Base-by-base conservation (phyloP, 2,329 filamentous ascomycete species). In the Penicillium sp. region DNA sequence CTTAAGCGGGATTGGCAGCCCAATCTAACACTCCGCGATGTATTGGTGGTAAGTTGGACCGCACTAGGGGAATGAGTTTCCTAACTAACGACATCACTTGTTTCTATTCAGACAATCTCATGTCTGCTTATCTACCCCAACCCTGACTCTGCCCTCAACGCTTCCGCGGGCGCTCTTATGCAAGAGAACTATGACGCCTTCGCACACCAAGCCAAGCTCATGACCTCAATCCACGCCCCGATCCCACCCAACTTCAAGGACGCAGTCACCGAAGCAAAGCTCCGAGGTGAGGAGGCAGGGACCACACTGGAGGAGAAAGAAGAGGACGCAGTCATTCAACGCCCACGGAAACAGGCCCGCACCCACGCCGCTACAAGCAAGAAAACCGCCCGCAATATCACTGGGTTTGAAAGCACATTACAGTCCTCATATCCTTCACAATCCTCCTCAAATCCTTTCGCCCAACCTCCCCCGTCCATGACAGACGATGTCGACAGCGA, bases 71-170 rank as follows among this genome's bases (percentile, higher is more conserved):
- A 25, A n/a, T 25, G 12, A 25, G 6, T 21, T 35, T 23, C 5
- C 6, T 10, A 29, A 13, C 51, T 44, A 19, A 57, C 23, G 25
- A 49, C 15, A 49, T 43, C 25, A 0, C 7, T 42, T 39, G 13
- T 36, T 25, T n/a, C 19, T 21, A n/a, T 27, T n/a, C 43, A 79
- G 78, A 83, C 84, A 0, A 86, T 88, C 56, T 82, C 79, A 2
- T 87, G 85, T 71, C 74, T 88, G 25, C 73, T 88, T 29, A 86
- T 88, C 53, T 81, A 86, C 53, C 85, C 85, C 1, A 87, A 87
- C 65, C 84, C 85, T 0, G 85, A 86, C 61, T 86, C 83, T 55
- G 85, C 85, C 8, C 72, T 88, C 61, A 88, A 88, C 63, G 81
- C 83, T 10, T 80, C 82, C 25, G 84, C 85, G 13, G 85, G 85